Percentiles rank a stretch among this genome's conserved stretches.
Evolutionary conservation across 768 basidiomycete species (phyloP).

Genomic region (Boletus vinaceobasis): DNA sequence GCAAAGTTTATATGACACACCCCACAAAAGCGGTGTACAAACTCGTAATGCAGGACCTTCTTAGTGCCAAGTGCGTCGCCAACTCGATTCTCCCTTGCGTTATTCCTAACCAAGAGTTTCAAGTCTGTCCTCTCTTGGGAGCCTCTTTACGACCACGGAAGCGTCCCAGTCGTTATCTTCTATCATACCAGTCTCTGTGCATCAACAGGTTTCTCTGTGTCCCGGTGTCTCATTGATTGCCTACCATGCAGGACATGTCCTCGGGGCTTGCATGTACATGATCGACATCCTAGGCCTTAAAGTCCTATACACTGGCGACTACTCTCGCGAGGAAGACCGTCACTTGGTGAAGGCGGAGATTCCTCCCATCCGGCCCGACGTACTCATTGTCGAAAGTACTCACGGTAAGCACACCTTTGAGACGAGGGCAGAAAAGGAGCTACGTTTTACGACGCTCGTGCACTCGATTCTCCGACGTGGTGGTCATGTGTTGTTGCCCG

Average conservation of each 20-base stretch:
- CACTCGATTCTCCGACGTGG: constrained; percentile 86
- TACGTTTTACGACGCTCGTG: constrained; percentile 86
- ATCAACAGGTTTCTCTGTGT: constrained; percentile 85
- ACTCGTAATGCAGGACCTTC: constrained; percentile 97
- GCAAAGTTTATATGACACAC: constrained; percentile 99
- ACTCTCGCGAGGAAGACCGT: constrained; percentile 93
- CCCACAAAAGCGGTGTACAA: constrained; percentile 97
- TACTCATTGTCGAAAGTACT: constrained; percentile 95
- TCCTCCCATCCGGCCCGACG: constrained; percentile 86
- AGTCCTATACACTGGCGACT: constrained; percentile 96
- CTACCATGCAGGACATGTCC: constrained; percentile 95
- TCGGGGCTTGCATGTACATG: constrained; percentile 96
- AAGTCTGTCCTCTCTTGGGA: constrained; percentile 64
- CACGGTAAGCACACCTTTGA: constrained; percentile 92
- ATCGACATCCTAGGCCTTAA: constrained; percentile 93
- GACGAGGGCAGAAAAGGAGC: constrained; percentile 83
- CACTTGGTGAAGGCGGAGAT: constrained; percentile 95
- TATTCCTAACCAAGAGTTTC: not conserved
- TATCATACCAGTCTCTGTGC: constrained; percentile 85
- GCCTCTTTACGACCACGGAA: constrained; percentile 71
- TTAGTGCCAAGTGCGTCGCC: constrained; percentile 74
- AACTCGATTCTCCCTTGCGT: not conserved
- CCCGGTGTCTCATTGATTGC: constrained; percentile 92
- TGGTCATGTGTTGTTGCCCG: constrained; percentile 90
- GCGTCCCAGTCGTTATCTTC: constrained; percentile 76